phyloP scores from a whole-genome alignment of 1,139 yeast species.

The Blastobotrys elegans region DNA sequence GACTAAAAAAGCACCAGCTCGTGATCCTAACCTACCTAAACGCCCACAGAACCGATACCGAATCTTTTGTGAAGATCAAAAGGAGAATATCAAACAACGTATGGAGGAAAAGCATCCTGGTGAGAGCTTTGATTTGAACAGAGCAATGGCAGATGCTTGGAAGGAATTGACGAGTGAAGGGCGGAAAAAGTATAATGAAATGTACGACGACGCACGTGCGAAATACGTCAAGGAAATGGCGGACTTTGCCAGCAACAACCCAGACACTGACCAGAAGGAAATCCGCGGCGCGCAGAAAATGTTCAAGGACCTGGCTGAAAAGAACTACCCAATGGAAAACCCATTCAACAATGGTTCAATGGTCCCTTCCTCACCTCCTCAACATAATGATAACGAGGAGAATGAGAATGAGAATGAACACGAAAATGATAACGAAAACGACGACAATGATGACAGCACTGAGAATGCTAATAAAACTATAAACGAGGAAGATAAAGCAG shows the following conservation, averaged over 20 bases:
- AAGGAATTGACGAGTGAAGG: slow-evolving; percentile 64
- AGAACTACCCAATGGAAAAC: slow-evolving; percentile 9
- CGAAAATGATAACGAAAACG: slow-evolving; percentile 16
- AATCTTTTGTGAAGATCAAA: slow-evolving; percentile 80
- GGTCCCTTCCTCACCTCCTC: slow-evolving; percentile 6
- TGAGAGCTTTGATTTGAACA: slow-evolving; percentile 58
- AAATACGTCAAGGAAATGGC: slow-evolving; percentile 73
- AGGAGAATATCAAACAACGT: slow-evolving; percentile 62
- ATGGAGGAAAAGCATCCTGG: slow-evolving; percentile 46
- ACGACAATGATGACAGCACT: slow-evolving; percentile 19
- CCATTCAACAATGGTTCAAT: slow-evolving; percentile 4
- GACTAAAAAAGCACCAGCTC: slow-evolving; percentile 24
- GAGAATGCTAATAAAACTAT: neutral
- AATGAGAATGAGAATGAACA: slow-evolving; percentile 6
- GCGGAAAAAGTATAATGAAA: slow-evolving; percentile 67
- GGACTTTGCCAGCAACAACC: slow-evolving; percentile 43
- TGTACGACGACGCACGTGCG: slow-evolving; percentile 74
- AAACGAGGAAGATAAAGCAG: neutral
- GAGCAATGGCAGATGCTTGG: slow-evolving; percentile 84
- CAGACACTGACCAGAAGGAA: slow-evolving; percentile 25
- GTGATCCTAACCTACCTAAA: slow-evolving; percentile 83
- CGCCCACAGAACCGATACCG: slow-evolving; percentile 88
- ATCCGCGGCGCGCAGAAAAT: slow-evolving; percentile 25
- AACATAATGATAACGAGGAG: slow-evolving; percentile 6
- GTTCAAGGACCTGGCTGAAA: slow-evolving; percentile 24